Conservation (phyloP, 2,329 filamentous ascomycete species). For the Talaromyces sp. region DNA sequence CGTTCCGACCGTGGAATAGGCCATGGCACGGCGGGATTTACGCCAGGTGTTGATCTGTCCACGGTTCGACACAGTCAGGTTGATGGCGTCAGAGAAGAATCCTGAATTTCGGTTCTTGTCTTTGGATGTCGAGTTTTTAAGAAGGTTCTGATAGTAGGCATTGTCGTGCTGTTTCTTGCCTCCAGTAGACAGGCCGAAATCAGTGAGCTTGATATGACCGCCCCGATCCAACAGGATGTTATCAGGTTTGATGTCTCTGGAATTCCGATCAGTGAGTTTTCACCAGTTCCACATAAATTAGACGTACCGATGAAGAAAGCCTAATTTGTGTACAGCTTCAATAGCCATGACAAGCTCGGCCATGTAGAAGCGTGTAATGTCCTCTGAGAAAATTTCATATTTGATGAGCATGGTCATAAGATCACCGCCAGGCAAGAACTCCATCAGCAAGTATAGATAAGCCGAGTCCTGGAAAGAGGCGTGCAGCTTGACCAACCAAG, state of each 20-base stretch:
- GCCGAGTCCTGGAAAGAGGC: conserved; percentile 96
- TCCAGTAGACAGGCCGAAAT: conserved; percentile 95
- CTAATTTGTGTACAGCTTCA: conserved; percentile 94
- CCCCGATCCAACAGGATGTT: conserved; percentile 94
- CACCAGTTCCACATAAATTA: not conserved
- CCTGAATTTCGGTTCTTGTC: conserved; percentile 85
- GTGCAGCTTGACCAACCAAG: conserved; percentile 97
- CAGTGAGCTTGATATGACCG: conserved; percentile 95
- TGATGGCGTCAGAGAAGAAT: conserved; percentile 88
- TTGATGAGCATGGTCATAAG: conserved; percentile 99
- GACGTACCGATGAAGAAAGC: conserved; percentile 92
- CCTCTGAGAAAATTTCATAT: conserved; percentile 98
- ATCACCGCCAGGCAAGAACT: conserved; percentile 96
- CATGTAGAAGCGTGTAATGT: conserved; percentile 99
- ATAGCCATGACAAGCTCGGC: conserved; percentile 97
- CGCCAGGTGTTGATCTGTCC: conserved; percentile 98
- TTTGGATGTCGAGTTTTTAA: conserved; percentile 68
- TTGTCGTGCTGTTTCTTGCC: conserved; percentile 98
- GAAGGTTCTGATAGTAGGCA: conserved; percentile 94
- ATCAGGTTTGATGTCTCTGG: conserved; percentile 96
- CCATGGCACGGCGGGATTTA: conserved; percentile 89
- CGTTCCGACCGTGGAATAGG: conserved; percentile 96
- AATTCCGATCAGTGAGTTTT: not conserved
- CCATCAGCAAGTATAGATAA: conserved; percentile 99
- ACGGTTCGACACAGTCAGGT: conserved; percentile 94